These are phyloP conservation scores for Colletotrichum aenigma DNA, from an alignment of 2,329 filamentous ascomycete genomes.

Conservation along the genomic window DNA sequence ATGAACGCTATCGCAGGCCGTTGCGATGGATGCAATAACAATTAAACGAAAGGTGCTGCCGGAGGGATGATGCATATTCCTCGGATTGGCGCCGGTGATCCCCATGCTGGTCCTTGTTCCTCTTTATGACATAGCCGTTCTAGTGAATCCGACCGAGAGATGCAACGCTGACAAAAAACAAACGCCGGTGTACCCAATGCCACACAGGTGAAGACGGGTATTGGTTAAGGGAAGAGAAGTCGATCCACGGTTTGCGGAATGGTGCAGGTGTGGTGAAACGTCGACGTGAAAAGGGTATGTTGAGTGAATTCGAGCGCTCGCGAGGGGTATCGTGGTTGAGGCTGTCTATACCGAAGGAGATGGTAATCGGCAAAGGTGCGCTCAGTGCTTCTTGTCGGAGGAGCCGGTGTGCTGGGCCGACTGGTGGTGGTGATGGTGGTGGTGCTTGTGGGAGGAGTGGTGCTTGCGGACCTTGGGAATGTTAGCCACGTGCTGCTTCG, in stretches of 20 bases:
- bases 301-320: constrained; percentile 14
- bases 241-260: neutral
- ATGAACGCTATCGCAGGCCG: constrained; percentile 10
- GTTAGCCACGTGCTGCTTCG: neutral
- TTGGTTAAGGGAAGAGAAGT: constrained; percentile 5
- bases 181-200: constrained; percentile 19
- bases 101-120: constrained; percentile 1
- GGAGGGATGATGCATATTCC: neutral
- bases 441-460: constrained; percentile 17
- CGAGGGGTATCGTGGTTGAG: constrained; percentile 15
- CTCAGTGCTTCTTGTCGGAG: constrained; percentile 21
- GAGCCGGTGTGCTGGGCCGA: constrained; percentile 3
- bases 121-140: constrained; percentile 3
- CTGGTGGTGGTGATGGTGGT: constrained; percentile 14
- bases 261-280: neutral
- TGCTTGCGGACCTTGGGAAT: constrained; percentile 17
- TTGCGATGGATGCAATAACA: constrained; percentile 17
- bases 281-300: constrained; percentile 17
- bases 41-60: constrained; percentile 16
- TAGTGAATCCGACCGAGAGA: constrained; percentile 15
- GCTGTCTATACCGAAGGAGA: constrained; percentile 11
- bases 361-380: neutral
- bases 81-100: neutral
- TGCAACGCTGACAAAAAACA: constrained; percentile 17
- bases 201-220: constrained; percentile 2